phyloP scores from a whole-genome alignment of 2,329 filamentous ascomycete genomes.

The Aspergillus tamarii region DNA sequence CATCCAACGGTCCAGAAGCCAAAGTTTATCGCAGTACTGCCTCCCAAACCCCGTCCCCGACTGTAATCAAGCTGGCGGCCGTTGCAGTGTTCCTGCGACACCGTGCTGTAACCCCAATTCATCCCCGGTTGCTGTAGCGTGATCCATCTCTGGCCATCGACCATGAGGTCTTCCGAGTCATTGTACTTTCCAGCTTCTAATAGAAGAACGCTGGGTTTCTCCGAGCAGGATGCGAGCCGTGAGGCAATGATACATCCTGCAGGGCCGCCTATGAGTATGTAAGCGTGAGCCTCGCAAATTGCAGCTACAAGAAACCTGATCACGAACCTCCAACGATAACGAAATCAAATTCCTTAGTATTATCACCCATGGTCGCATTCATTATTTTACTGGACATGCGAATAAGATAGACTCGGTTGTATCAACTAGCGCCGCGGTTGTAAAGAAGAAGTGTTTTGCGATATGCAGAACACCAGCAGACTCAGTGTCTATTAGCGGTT shows the following conservation, averaged over 20 bases:
- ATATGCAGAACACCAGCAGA: no score
- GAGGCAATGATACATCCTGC: constrained; percentile 61
- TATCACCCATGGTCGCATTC: background rate
- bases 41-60: constrained; percentile 57
- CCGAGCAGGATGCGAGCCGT: constrained; percentile 52
- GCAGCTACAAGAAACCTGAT: background rate
- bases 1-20: constrained; percentile 59
- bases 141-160: constrained; percentile 58
- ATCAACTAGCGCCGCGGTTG: no score
- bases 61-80: constrained; percentile 53
- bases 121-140: constrained; percentile 54
- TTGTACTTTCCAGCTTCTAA: constrained; percentile 63
- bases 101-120: constrained; percentile 58
- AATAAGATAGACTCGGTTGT: no score
- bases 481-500: no score
- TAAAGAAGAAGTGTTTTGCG: no score
- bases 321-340: background rate
- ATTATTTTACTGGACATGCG: no score
- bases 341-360: background rate
- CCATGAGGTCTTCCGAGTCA: constrained; percentile 50
- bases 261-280: constrained; percentile 55
- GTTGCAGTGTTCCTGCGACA: constrained; percentile 49
- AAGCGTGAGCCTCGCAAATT: background rate
- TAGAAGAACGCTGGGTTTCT: constrained; percentile 59
- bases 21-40: constrained; percentile 59